phyloP scores from a whole-genome alignment of 345 rosid genomes.

The Heritiera fomes region DNA sequence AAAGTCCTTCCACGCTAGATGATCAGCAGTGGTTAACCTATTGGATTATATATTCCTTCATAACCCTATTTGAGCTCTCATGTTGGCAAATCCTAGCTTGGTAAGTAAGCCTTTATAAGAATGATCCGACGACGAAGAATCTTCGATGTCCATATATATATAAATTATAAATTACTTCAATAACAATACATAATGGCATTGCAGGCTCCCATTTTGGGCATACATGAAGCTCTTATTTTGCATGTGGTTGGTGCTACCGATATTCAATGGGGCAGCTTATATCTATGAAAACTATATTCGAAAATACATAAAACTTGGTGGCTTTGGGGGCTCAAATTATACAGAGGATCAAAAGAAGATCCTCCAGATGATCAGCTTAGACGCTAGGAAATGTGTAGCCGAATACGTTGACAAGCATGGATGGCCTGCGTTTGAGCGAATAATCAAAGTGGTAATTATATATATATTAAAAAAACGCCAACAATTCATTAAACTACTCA shows the following conservation, averaged over 20 bases:
- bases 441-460: conserved; percentile 64
- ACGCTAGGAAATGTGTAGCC: conserved; percentile 70
- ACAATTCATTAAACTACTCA: background rate
- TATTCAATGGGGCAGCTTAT: conserved; percentile 88
- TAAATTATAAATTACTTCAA: too few species aligned
- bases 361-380: conserved; percentile 91
- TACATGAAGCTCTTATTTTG: conserved; percentile 73
- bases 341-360: conserved; percentile 65
- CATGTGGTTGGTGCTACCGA: conserved; percentile 85
- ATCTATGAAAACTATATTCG: conserved; percentile 61
- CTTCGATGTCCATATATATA: too few species aligned
- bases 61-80: conserved; percentile 75
- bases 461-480: too few species aligned
- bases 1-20: conserved; percentile 75
- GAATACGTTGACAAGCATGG: conserved; percentile 74
- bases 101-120: conserved; percentile 30
- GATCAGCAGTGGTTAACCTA: conserved; percentile 97
- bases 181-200: too few species aligned
- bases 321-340: conserved; percentile 27
- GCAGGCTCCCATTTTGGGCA: conserved; percentile 89
- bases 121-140: too few species aligned
- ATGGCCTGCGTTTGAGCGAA: conserved; percentile 71
- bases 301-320: conserved; percentile 64
- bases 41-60: conserved; percentile 87
- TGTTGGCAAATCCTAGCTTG: conserved; percentile 66